A percentile compares a stretch with the other conserved stretches of the same genome.
phyloP scores from a whole-genome alignment of 2,329 filamentous ascomycete species.

The Cordyceps farinosa region DNA sequence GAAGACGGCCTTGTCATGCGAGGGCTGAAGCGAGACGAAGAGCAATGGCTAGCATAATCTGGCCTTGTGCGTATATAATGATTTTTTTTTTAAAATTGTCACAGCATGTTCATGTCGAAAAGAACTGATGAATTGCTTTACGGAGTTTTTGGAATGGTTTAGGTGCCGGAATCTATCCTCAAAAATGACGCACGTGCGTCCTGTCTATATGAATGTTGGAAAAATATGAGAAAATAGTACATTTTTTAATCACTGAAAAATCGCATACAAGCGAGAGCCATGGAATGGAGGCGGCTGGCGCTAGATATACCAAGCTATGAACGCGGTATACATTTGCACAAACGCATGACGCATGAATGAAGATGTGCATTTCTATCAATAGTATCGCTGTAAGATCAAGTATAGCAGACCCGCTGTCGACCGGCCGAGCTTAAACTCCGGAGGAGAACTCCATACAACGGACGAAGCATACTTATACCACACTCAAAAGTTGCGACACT shows the following conservation, averaged over 20 bases:
- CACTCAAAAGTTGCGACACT: not conserved
- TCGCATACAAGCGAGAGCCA: not conserved
- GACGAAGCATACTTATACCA: not conserved
- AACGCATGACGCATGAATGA: not conserved
- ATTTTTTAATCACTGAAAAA: not conserved
- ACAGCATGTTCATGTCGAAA: slow-evolving; percentile 12
- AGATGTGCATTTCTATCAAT: not conserved
- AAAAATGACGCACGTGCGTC: slow-evolving; percentile 8
- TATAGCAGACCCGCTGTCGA: not conserved
- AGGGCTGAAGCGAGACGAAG: slow-evolving; percentile 53
- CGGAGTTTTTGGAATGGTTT: slow-evolving; percentile 11
- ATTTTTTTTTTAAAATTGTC: not conserved
- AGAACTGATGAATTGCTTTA: slow-evolving; percentile 16
- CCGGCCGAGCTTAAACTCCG: not conserved
- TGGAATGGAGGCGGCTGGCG: not conserved
- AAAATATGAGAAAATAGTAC: not conserved
- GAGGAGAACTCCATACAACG: not conserved
- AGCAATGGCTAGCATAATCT: slow-evolving; percentile 52
- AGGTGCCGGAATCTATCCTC: not conserved
- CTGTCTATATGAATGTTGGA: slow-evolving; percentile 4
- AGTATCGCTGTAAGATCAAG: not conserved
- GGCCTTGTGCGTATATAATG: not conserved
- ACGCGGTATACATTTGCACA: not conserved
- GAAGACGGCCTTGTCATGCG: slow-evolving; percentile 58
- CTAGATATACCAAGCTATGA: not conserved